These are phyloP conservation scores for Brettanomyces naardenensis DNA, from an alignment of 805 yeast species.

Conservation along the genomic window DNA sequence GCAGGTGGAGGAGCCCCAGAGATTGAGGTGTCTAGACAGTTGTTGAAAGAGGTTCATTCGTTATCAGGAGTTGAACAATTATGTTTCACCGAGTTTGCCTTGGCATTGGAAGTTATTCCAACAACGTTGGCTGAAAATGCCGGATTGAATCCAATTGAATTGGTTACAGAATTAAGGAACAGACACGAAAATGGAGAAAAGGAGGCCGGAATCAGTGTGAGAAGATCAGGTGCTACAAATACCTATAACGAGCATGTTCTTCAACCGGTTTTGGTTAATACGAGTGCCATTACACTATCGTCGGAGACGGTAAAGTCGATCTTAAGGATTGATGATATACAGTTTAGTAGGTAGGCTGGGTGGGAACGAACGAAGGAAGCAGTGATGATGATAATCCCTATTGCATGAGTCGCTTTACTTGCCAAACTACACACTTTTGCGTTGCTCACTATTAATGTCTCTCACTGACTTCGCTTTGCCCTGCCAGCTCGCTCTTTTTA, in stretches of 20 bases:
- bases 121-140: slow-evolving; percentile 94
- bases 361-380: no score
- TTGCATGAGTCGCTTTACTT: no score
- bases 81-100: slow-evolving; percentile 87
- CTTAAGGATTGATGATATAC: slow-evolving; percentile 93
- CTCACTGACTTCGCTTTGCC: no score
- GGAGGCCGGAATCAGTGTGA: slow-evolving; percentile 92
- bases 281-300: slow-evolving; percentile 89
- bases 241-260: slow-evolving; percentile 89
- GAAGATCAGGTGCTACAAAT: slow-evolving; percentile 89
- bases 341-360: slow-evolving; percentile 76
- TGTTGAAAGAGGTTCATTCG: slow-evolving; percentile 62
- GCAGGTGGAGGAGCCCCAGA: slow-evolving; percentile 99
- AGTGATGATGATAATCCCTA: no score
- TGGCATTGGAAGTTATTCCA: slow-evolving; percentile 88
- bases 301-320: slow-evolving; percentile 95
- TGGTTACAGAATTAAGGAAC: slow-evolving; percentile 85
- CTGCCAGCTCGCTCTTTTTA: no score
- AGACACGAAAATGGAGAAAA: slow-evolving; percentile 86
- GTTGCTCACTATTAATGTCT: no score
- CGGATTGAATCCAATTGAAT: slow-evolving; percentile 83
- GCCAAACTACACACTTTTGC: no score
- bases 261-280: slow-evolving; percentile 93
- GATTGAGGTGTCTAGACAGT: slow-evolving; percentile 73
- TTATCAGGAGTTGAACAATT: slow-evolving; percentile 83